Evolutionary conservation across 768 basidiomycete species (phyloP), one percentile per base, ranked within the genome.

Genomic region (Coprinellus micaceus): DNA sequence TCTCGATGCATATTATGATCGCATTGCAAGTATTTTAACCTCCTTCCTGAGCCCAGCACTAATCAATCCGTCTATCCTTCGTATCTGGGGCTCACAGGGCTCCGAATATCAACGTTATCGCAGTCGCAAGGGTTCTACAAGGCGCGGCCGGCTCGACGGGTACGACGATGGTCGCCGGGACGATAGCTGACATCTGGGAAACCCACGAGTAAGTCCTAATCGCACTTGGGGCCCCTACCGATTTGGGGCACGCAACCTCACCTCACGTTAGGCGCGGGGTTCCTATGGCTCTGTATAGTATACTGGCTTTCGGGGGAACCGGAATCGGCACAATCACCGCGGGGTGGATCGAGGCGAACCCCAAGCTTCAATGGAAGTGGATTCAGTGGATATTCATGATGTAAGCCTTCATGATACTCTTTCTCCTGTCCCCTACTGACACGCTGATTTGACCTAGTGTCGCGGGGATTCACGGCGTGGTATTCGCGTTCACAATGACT

Each of bases 341-440:
- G 22, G 85, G 85, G 13, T 89, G 83, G 83, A 76, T 89, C 21
- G 86, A 89, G 63, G 76, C 80, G 58, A 80, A 83, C 57, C 64
- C 72, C 0, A 71, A 70, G 19, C 66, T 91, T 1, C 76, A 77
- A 59, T 92, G 91, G 89, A 75, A 89, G 25, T 92, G 90, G 89
- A 89, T 94, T 24, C 83, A 91, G 63, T 92, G 89, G 90, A 78
- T 90, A 9, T 83, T 84, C 59, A 73, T 84, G 63, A 88, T 86
- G 85, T 83, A 47, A 1, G 74, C 69, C 53, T 63, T 65, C 36
- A 9, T 43, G 15, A 9, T 15, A 19, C 19, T 6, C 10, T 4
- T 58, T 44, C 15, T 33, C 30, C 11, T 41, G 49, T 15, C 7
- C 53, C 47, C 53, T 19, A 41, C 48, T 48, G 52, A 37, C 45